Percentiles rank a stretch among this genome's conserved stretches.
Evolutionary conservation across 352 stramenopile species (phyloP).

Genomic region (Pythium aquatile): DNA sequence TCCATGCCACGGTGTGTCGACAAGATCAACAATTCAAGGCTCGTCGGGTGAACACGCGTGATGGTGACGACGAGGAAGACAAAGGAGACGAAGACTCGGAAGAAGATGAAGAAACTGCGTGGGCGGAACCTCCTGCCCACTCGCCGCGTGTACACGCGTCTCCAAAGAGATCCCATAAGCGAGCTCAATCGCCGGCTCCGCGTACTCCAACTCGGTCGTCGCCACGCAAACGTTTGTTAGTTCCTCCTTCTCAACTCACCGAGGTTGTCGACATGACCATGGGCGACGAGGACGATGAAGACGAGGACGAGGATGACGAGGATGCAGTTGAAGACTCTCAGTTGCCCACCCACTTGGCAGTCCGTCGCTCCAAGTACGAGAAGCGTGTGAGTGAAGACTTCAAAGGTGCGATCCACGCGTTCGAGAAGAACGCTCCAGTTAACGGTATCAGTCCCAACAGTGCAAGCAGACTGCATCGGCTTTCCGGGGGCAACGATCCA

Average conservation of each 20-base stretch:
- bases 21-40: background rate
- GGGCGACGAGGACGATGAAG: constrained; percentile 14
- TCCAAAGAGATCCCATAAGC: background rate
- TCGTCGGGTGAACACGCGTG: background rate
- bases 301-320: constrained; percentile 11
- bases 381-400: constrained; percentile 54
- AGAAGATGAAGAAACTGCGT: constrained; percentile 2
- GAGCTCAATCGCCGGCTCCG: background rate
- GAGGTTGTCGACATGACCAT: constrained; percentile 27
- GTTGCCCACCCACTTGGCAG: constrained; percentile 11
- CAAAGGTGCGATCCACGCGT: constrained; percentile 41
- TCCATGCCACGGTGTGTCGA: background rate
- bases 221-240: constrained; percentile 7
- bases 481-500: constrained; percentile 17
- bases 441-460: background rate
- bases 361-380: constrained; percentile 9
- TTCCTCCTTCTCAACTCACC: constrained; percentile 13
- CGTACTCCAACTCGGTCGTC: background rate
- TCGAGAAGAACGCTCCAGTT: constrained; percentile 25
- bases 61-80: background rate
- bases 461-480: constrained; percentile 10
- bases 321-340: constrained; percentile 30
- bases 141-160: background rate
- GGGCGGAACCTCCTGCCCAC: background rate
- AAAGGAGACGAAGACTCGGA: background rate